These are phyloP conservation scores for Ogataea saltuana DNA, from an alignment of 805 yeast species.

Conservation along the genomic window DNA sequence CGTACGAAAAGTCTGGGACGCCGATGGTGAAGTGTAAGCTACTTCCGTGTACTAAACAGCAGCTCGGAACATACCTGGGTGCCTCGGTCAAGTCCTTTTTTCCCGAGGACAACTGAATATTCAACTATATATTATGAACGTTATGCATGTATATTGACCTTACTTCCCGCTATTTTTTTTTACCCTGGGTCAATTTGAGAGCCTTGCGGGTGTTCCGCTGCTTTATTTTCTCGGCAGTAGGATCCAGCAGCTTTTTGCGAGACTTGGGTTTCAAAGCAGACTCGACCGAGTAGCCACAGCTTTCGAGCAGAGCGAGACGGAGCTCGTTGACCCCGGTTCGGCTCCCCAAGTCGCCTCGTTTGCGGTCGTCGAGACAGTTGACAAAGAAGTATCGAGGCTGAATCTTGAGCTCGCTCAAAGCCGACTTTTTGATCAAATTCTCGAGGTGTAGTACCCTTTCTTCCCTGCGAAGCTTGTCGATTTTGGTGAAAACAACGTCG, in stretches of 20 bases:
- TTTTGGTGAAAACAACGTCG: constrained; percentile 75
- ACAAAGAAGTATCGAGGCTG: constrained; percentile 48
- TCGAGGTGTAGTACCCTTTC: constrained; percentile 39
- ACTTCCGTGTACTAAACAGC: constrained; percentile 72
- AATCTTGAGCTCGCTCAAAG: constrained; percentile 43
- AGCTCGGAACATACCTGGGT: constrained; percentile 70
- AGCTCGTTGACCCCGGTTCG: constrained; percentile 58
- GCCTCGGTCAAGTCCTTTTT: constrained; percentile 59
- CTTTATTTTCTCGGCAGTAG: constrained; percentile 15
- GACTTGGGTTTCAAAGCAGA: constrained; percentile 15
- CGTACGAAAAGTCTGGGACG: constrained; percentile 61
- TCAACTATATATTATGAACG: background rate
- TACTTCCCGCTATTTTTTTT: background rate
- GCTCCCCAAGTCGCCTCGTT: constrained; percentile 21
- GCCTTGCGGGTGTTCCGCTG: constrained; percentile 18
- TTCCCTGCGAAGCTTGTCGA: constrained; percentile 52
- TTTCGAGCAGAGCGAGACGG: constrained; percentile 50
- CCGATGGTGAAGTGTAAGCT: constrained; percentile 66
- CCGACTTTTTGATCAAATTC: constrained; percentile 39
- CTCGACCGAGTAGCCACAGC: constrained; percentile 44
- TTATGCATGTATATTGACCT: background rate
- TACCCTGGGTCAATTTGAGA: constrained; percentile 8
- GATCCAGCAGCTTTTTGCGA: constrained; percentile 14
- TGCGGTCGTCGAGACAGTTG: constrained; percentile 42
- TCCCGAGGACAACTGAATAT: constrained; percentile 12